Evolutionary conservation across 768 basidiomycete genomes (phyloP).

Genomic region (Exsudoporus frostii): DNA sequence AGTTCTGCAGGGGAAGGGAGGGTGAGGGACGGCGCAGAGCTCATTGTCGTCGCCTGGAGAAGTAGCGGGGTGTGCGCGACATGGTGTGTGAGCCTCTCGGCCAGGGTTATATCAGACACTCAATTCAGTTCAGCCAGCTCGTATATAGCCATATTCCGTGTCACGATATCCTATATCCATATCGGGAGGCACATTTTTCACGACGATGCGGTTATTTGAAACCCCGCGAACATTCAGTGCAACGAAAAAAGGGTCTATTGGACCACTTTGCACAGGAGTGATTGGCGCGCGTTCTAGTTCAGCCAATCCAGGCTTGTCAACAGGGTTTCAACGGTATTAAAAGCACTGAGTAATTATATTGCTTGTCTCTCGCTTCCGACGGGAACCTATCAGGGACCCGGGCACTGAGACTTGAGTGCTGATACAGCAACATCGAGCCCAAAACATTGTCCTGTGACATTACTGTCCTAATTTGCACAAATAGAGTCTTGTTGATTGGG

Average conservation of each 20-base stretch:
- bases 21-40: not conserved
- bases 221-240: not conserved
- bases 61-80: not conserved
- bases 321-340: too few species aligned
- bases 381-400: too few species aligned
- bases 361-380: too few species aligned
- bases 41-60: constrained; percentile 15
- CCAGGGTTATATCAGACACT: constrained; percentile 8
- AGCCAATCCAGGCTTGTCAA: too few species aligned
- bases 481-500: too few species aligned
- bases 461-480: too few species aligned
- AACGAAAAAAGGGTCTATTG: not conserved
- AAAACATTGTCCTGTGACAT: too few species aligned
- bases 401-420: too few species aligned
- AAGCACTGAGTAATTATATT: too few species aligned
- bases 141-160: not conserved
- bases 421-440: too few species aligned
- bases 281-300: too few species aligned
- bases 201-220: not conserved
- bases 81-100: not conserved
- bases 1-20: constrained; percentile 18
- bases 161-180: constrained; percentile 2
- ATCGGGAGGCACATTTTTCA: not conserved
- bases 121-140: constrained; percentile 1
- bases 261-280: too few species aligned